Evolutionary conservation across 441 rosid genomes (phyloP), one percentile per base, ranked within the genome.

Genomic region (Pelargonium cotyledonis): DNA sequence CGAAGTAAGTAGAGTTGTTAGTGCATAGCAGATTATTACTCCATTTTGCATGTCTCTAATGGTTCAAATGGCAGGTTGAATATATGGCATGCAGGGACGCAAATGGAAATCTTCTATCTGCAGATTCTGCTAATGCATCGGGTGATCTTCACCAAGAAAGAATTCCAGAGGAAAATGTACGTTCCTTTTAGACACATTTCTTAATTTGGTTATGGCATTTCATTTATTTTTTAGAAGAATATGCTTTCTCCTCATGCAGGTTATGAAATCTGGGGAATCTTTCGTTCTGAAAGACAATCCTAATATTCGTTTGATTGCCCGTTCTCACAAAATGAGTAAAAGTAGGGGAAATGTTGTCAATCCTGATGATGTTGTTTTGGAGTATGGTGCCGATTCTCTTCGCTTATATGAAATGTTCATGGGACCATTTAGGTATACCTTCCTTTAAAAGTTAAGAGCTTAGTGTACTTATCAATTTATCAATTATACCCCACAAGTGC

Each of bases 271-370:
- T 8, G 96, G 96, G 70, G 97, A 95, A 69, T 76, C 73, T 60
- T 95, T 83, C 77, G 86, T 90, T 66, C 80, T 95, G 78, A 88
- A 89, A 81, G 92, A 85, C 38, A 73, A 83, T 73, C 81, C 83
- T 62, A 63, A 77, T 73, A 82, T 91, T 74, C 91, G 81, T 66
- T 67, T 95, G 74, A 79, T 68, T 73, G 85, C 96, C 41, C 96
- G 95, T 19, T 79, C 96, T 62, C 89, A 91, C 80, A 91, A 95
- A 81, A 95, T 91, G 99, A 89, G 99, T 80, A 95, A 91, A 84
- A 91, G 99, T 78, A 85, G 96, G 83, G 99, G 97, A 72, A 95
- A 95, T 76, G 97, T 91, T n/a, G 88, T 95, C 72, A 95, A 91
- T 77, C 97, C 97, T 51, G 97, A 95, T 77, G 99, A 95, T 73